phyloP scores from a whole-genome alignment of 495 filamentous ascomycete genomes.

The Cercophora newfieldiana region DNA sequence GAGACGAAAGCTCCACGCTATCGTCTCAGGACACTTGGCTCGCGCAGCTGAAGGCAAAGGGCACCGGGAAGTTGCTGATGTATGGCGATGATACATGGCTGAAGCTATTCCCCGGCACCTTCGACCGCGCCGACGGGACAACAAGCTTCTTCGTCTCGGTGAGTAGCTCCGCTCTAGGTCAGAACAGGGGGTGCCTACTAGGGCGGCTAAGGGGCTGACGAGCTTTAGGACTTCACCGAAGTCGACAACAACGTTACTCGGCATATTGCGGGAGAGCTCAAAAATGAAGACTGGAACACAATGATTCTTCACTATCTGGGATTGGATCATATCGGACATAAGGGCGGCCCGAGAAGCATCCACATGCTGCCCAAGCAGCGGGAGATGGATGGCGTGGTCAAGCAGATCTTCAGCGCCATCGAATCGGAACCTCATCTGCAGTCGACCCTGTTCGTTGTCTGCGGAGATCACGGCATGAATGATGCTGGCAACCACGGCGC shows the following conservation, averaged over 20 bases:
- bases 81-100: conserved; percentile 99
- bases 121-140: conserved; percentile 84
- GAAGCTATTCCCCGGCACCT: conserved; percentile 88
- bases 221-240: conserved; percentile 84
- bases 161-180: conserved; percentile 32
- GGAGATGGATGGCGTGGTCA: conserved; percentile 89
- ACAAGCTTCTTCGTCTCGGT: conserved; percentile 98
- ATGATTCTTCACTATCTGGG: conserved; percentile 95
- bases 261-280: conserved; percentile 76
- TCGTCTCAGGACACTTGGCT: conserved; percentile 92
- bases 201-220: conserved; percentile 1
- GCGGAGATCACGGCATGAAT: conserved; percentile 98
- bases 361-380: conserved; percentile 91
- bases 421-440: conserved; percentile 65
- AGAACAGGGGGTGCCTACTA: neutral
- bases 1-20: conserved; percentile 83
- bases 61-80: conserved; percentile 76
- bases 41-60: conserved; percentile 79
- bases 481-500: conserved; percentile 97
- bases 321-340: conserved; percentile 96
- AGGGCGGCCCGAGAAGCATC: conserved; percentile 83
- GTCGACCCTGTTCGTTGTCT: conserved; percentile 80
- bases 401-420: conserved; percentile 73
- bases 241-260: conserved; percentile 97
- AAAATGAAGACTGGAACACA: conserved; percentile 80